Evolutionary conservation across 2,329 filamentous ascomycete genomes (phyloP).

Genomic region (Neopestalotiopsis sp.): DNA sequence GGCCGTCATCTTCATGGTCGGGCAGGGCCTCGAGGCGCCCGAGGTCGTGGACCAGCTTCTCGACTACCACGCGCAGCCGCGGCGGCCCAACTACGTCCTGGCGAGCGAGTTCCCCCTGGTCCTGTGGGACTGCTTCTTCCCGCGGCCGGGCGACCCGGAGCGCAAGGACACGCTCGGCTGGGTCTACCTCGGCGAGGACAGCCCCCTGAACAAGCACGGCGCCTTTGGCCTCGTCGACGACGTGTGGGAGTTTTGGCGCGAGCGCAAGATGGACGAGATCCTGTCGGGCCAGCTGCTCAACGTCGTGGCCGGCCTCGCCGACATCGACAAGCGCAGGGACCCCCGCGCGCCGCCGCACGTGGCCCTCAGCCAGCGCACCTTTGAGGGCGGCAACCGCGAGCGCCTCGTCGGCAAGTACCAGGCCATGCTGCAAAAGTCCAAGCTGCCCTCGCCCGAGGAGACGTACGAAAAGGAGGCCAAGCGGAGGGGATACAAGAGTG

Average conservation of each 20-base stretch:
- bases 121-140: conserved; percentile 95
- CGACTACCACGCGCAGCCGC: conserved; percentile 71
- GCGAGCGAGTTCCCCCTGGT: conserved; percentile 89
- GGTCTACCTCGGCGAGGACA: conserved; percentile 77
- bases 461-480: conserved; percentile 67
- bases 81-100: conserved; percentile 88
- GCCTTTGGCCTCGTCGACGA: conserved; percentile 71
- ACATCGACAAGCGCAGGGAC: conserved; percentile 26
- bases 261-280: conserved; percentile 87
- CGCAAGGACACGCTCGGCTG: conserved; percentile 71
- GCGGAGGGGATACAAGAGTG: conserved; percentile 60
- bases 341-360: conserved; percentile 22
- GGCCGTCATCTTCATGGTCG: conserved; percentile 88
- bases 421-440: conserved; percentile 56
- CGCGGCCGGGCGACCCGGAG: conserved; percentile 45
- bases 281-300: conserved; percentile 77
- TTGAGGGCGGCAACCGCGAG: conserved; percentile 60
- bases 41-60: conserved; percentile 76
- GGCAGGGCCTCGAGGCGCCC: conserved; percentile 82
- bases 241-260: conserved; percentile 83
- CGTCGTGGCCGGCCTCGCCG: conserved; percentile 50
- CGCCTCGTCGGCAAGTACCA: conserved; percentile 58
- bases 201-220: conserved; percentile 65
- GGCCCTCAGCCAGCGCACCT: conserved; percentile 43
- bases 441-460: conserved; percentile 56